These are phyloP conservation scores for Neophaeococcomyces mojaviensis DNA, from an alignment of 2,329 filamentous ascomycete genomes.

Conservation along the genomic window DNA sequence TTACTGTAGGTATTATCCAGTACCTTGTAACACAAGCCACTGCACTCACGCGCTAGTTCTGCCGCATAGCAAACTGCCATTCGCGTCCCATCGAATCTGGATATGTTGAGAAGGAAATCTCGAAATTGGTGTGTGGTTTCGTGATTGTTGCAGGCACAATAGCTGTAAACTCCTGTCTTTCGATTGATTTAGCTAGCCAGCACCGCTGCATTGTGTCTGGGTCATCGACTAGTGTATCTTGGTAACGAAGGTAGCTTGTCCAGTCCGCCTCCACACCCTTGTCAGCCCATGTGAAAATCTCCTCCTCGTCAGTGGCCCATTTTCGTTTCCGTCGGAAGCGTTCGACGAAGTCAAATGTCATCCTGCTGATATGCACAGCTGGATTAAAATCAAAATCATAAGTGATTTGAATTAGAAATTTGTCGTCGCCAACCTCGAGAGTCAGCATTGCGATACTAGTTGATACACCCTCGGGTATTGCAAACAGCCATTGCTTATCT, in stretches of 20 bases:
- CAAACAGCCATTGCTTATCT: background rate
- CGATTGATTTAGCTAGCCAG: conserved; percentile 4
- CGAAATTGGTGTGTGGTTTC: background rate
- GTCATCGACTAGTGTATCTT: background rate
- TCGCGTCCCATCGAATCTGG: too few species aligned
- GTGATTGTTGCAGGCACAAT: background rate
- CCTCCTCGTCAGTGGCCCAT: background rate
- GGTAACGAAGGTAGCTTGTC: background rate
- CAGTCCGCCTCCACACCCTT: background rate
- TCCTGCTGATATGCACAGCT: conserved; percentile 3
- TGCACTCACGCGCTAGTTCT: too few species aligned
- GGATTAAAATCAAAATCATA: conserved; percentile 9
- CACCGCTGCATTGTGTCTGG: background rate
- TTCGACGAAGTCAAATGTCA: conserved; percentile 6
- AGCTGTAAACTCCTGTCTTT: conserved; percentile 1
- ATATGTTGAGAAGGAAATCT: background rate
- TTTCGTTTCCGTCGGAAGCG: background rate
- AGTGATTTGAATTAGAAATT: conserved; percentile 1
- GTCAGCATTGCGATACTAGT: conserved; percentile 6
- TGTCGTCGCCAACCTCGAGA: background rate
- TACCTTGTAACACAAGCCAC: too few species aligned
- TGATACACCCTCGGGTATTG: background rate
- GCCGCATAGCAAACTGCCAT: too few species aligned
- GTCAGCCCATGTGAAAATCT: background rate
- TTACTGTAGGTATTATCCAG: too few species aligned